phyloP scores from a whole-genome alignment of 2,329 filamentous ascomycete species.

The Sporothrix pallida region DNA sequence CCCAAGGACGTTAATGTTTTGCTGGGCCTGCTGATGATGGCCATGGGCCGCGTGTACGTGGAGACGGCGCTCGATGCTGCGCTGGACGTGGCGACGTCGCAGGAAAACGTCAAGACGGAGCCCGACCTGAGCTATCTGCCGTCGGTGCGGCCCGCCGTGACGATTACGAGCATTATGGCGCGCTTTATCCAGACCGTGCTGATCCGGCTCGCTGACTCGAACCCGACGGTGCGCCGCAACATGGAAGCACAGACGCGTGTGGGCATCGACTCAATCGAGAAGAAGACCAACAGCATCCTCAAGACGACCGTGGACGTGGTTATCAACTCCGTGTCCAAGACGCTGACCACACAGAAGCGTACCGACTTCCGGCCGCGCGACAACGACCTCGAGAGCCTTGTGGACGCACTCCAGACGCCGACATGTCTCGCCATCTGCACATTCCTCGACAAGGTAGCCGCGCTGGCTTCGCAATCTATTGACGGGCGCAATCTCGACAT shows the following conservation, averaged over 20 bases:
- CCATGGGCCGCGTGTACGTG: constrained; percentile 83
- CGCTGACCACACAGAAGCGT: constrained; percentile 80
- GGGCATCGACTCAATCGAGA: constrained; percentile 79
- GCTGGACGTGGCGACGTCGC: constrained; percentile 72
- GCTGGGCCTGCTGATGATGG: constrained; percentile 79
- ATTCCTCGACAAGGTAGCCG: constrained; percentile 75
- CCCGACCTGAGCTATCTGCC: constrained; percentile 86
- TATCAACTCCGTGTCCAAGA: constrained; percentile 74
- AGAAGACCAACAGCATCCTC: constrained; percentile 72
- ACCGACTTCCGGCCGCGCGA: constrained; percentile 89
- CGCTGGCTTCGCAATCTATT: constrained; percentile 69
- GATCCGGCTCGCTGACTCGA: constrained; percentile 84
- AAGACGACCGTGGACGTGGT: constrained; percentile 68
- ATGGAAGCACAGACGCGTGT: constrained; percentile 82
- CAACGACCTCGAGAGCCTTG: constrained; percentile 64
- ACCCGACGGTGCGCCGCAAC: constrained; percentile 85
- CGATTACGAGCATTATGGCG: constrained; percentile 90
- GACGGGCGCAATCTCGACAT: constrained; percentile 83
- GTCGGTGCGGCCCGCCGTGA: constrained; percentile 79
- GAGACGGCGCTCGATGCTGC: constrained; percentile 72
- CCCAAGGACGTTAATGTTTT: constrained; percentile 91
- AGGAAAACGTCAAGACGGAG: constrained; percentile 81
- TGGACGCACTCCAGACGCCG: constrained; percentile 81
- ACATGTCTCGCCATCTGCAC: constrained; percentile 82
- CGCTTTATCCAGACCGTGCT: constrained; percentile 90